A percentile compares a stretch with the other conserved stretches of the same genome.
These are phyloP conservation scores for Venturia oleaginea DNA, from an alignment of 2,329 filamentous ascomycete genomes.

Conservation along the genomic window DNA sequence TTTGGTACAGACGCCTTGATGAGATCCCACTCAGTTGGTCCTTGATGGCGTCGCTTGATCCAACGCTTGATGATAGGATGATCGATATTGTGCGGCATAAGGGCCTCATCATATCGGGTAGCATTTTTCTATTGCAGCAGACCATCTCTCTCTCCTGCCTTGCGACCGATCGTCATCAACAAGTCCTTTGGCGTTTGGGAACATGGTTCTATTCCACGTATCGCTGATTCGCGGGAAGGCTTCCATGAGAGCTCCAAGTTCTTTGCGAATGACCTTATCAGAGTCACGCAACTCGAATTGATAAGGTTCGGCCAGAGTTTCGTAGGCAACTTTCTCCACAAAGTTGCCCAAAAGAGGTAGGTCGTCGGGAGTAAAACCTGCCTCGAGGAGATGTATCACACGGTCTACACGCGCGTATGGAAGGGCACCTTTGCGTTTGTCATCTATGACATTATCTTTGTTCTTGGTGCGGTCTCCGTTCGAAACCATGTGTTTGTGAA, in stretches of 20 bases:
- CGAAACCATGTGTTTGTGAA: slow-evolving; percentile 29
- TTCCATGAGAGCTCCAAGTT: not conserved
- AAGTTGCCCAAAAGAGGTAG: slow-evolving; percentile 37
- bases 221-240: not conserved
- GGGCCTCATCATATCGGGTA: slow-evolving; percentile 18
- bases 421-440: not conserved
- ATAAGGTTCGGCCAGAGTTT: not conserved
- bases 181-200: slow-evolving; percentile 2
- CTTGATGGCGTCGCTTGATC: slow-evolving; percentile 16
- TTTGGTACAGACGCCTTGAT: slow-evolving; percentile 34
- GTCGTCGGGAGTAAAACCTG: slow-evolving; percentile 47
- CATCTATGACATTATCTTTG: slow-evolving; percentile 14
- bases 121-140: slow-evolving; percentile 15
- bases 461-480: slow-evolving; percentile 17
- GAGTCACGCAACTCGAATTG: not conserved
- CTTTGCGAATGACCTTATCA: not conserved
- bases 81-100: slow-evolving; percentile 18
- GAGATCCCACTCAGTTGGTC: slow-evolving; percentile 30
- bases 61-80: slow-evolving; percentile 15
- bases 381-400: slow-evolving; percentile 23
- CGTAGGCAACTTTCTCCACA: slow-evolving; percentile 25
- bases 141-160: slow-evolving; percentile 13
- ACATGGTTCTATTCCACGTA: not conserved
- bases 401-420: not conserved
- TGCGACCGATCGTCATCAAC: slow-evolving; percentile 17